Percentiles rank a stretch among this genome's conserved stretches.
Conservation (phyloP, 2,329 filamentous ascomycete species). For the Diaporthe sp. region DNA sequence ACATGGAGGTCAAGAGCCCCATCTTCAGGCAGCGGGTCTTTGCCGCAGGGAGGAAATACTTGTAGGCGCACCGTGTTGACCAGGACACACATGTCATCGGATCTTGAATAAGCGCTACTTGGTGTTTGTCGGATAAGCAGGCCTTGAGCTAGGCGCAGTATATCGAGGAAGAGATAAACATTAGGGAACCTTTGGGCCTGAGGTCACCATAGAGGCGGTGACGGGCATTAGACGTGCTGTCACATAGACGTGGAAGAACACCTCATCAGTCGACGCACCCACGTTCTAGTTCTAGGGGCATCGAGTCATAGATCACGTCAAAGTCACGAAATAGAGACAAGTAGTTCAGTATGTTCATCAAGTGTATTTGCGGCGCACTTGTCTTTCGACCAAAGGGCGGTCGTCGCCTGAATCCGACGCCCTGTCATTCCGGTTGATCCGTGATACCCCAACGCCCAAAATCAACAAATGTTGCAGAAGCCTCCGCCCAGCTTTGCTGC, state of each 20-base stretch:
- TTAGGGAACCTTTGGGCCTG: neutral
- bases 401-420: constrained; percentile 42
- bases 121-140: neutral
- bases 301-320: neutral
- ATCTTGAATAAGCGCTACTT: constrained; percentile 43
- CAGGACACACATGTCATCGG: neutral
- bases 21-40: constrained; percentile 86
- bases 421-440: constrained; percentile 42
- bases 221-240: neutral
- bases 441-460: constrained; percentile 44
- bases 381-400: constrained; percentile 37
- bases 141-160: neutral
- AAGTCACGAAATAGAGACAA: neutral
- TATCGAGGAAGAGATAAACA: neutral
- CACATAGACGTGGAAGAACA: too few relatives aligned
- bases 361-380: constrained; percentile 40
- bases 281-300: neutral
- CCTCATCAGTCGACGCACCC: neutral
- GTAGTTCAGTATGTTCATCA: constrained; percentile 39
- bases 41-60: constrained; percentile 91
- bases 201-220: neutral
- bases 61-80: constrained; percentile 59
- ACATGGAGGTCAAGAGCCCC: constrained; percentile 87
- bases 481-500: constrained; percentile 32
- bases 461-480: constrained; percentile 39